These are phyloP conservation scores for Volutella citrinella DNA, from an alignment of 2,329 filamentous ascomycete genomes.

Conservation along the genomic window DNA sequence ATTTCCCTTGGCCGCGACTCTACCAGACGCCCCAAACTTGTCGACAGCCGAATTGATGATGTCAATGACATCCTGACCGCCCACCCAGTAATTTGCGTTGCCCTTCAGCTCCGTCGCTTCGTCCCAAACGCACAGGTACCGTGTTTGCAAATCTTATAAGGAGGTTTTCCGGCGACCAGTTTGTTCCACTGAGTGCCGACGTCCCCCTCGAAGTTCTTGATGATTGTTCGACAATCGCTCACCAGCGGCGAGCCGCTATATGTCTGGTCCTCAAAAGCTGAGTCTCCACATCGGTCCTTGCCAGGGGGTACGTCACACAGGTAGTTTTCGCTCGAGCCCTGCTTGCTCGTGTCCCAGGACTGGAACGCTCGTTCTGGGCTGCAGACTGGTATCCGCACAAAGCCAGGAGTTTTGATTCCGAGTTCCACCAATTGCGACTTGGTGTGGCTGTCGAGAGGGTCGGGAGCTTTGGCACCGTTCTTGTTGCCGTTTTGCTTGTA, in stretches of 20 bases:
- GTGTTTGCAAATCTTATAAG: constrained; percentile 23
- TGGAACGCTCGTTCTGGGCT: constrained; percentile 28
- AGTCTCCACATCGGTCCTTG: constrained; percentile 25
- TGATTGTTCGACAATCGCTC: constrained; percentile 32
- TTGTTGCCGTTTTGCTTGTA: too few species aligned
- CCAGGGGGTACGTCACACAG: constrained; percentile 31
- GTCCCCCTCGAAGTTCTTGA: constrained; percentile 30
- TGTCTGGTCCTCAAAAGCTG: constrained; percentile 32
- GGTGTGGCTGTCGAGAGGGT: too few species aligned
- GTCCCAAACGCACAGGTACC: constrained; percentile 33
- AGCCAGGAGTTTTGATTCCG: constrained; percentile 33
- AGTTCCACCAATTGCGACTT: too few species aligned
- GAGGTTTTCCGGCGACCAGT: constrained; percentile 2
- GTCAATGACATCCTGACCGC: constrained; percentile 35
- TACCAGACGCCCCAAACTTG: constrained; percentile 26
- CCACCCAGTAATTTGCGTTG: constrained; percentile 28
- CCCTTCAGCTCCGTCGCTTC: constrained; percentile 22
- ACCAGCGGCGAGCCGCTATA: constrained; percentile 31
- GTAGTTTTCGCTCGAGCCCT: constrained; percentile 23
- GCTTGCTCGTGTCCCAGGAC: constrained; percentile 27
- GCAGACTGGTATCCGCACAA: constrained; percentile 37
- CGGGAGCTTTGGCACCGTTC: too few species aligned
- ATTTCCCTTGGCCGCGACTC: constrained; percentile 32
- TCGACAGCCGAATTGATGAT: constrained; percentile 29
- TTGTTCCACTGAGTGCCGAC: constrained; percentile 6